Evolutionary conservation across 1,139 yeast genomes (phyloP), one percentile per base, ranked within the genome.

Genomic region (Kodamaea derodonti): DNA sequence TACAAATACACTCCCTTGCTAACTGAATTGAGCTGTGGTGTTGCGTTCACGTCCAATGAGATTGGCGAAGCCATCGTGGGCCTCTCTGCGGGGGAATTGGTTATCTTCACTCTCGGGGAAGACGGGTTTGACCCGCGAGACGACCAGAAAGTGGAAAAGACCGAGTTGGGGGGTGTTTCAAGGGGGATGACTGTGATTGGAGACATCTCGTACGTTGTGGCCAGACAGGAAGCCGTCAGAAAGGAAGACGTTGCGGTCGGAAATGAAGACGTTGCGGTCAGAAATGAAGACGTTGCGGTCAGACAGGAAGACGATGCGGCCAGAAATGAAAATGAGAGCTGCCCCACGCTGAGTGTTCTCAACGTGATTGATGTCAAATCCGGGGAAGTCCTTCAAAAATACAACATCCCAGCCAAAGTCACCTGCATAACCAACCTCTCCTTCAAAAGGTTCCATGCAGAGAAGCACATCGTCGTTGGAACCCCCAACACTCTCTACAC

Each of bases 21-120:
- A 8, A 46, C 54, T 2, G 48, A 48, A 24, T 50, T 69, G 3
- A 32, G 44, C 1, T 48, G 53, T 28, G 73, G 80, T 0, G 61
- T 78, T 1, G 63, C 79, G 0, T 80, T 86, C 48, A 62, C 68
- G 14, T 80, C 86, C 29, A 84, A 75, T 39, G 94, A 83, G 40
- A 78, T 78, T 35, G 74, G 73, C 46, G 58, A 74, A 56, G 67
- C 90, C 67, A 63, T 83, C 10, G 81, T 85, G 17, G 88, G 86
- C 0, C n/a, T 66, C 84, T 10, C 62, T 68, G 26, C 75, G 70
- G 4, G 68, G 65, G 31, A 66, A 65, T 62, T 85, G 45, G 61
- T 72, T 2, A 83, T 86, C 27, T 75, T 83, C 51, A 73, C 82
- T 0, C 54, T 84, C 14, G 85, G 82, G 0, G 57, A 58, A 14